Evolutionary conservation across 2,329 filamentous ascomycete genomes (phyloP).

Genomic region (Neofusicoccum ribis): DNA sequence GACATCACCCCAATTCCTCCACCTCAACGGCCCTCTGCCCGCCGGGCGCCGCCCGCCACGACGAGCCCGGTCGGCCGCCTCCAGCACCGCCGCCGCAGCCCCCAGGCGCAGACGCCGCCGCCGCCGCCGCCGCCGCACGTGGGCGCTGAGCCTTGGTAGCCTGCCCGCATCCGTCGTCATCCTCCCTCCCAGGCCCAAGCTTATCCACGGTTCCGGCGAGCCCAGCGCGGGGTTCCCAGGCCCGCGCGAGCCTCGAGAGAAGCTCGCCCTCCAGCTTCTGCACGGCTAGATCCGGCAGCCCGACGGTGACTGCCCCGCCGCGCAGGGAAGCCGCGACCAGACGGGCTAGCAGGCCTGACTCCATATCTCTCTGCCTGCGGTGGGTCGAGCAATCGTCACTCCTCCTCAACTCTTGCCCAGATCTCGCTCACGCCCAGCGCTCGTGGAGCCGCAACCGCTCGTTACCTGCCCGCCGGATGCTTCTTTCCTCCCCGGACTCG

Average conservation of each 20-base stretch:
- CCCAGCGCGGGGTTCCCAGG: constrained; percentile 13
- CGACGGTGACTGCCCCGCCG: constrained; percentile 4
- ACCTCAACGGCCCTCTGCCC: background rate
- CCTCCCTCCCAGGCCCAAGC: constrained; percentile 8
- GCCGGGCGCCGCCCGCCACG: background rate
- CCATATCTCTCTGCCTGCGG: constrained; percentile 6
- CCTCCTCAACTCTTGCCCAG: background rate
- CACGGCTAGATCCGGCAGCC: constrained; percentile 14
- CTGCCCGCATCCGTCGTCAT: constrained; percentile 20
- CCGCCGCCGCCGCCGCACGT: constrained; percentile 13
- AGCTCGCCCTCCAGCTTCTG: background rate
- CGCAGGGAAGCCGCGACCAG: constrained; percentile 7
- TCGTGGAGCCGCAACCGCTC: constrained; percentile 18
- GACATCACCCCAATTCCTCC: background rate
- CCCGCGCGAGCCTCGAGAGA: background rate
- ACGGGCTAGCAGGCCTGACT: constrained; percentile 4
- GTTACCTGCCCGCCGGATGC: constrained; percentile 5
- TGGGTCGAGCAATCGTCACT: constrained; percentile 7
- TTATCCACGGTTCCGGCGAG: constrained; percentile 17
- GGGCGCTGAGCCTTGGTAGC: constrained; percentile 6
- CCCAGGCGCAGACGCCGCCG: background rate
- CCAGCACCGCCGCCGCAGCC: background rate
- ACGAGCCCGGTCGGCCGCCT: background rate
- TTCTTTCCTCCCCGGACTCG: constrained; percentile 8
- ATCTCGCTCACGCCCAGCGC: constrained; percentile 2